Conservation (phyloP, 352 stramenopile genomes). For the Ochromonadaceae sp. region DNA sequence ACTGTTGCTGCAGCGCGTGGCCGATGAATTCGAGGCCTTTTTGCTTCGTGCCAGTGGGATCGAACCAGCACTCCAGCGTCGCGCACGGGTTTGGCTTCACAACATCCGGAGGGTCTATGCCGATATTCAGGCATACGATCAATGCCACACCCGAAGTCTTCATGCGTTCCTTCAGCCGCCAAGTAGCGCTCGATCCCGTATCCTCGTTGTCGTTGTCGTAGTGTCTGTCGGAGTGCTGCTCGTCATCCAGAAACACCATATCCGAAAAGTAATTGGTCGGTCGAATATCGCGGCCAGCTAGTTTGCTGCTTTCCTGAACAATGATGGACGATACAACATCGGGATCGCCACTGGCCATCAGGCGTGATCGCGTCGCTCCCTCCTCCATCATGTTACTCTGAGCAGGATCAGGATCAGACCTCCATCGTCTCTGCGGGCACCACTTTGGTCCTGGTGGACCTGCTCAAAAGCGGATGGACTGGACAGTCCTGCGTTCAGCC, state of each 20-base stretch:
- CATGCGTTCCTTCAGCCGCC: constrained; percentile 56
- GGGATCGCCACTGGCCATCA: too few relatives aligned
- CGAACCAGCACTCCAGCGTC: constrained; percentile 93
- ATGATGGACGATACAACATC: too few relatives aligned
- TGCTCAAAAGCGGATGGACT: too few relatives aligned
- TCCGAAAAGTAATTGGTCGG: constrained; percentile 1
- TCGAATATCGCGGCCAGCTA: too few relatives aligned
- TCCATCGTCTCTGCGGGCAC: too few relatives aligned
- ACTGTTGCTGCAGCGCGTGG: constrained; percentile 61
- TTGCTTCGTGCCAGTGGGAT: constrained; percentile 78
- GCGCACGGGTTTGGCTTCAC: constrained; percentile 85
- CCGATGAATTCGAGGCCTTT: constrained; percentile 92
- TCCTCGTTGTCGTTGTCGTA: background rate
- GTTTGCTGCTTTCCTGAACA: too few relatives aligned
- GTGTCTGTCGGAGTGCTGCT: constrained; percentile 7
- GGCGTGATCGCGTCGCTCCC: too few relatives aligned
- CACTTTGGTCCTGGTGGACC: too few relatives aligned
- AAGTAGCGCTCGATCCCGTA: constrained; percentile 20
- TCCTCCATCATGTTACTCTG: too few relatives aligned
- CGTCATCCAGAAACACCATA: constrained; percentile 2
- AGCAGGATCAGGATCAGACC: too few relatives aligned
- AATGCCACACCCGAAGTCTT: constrained; percentile 74
- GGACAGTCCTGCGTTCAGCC: too few relatives aligned
- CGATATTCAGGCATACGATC: constrained; percentile 92
- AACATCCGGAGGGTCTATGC: constrained; percentile 92